These are phyloP conservation scores for Mycena vitilis DNA, from an alignment of 768 basidiomycete genomes.

Conservation along the genomic window DNA sequence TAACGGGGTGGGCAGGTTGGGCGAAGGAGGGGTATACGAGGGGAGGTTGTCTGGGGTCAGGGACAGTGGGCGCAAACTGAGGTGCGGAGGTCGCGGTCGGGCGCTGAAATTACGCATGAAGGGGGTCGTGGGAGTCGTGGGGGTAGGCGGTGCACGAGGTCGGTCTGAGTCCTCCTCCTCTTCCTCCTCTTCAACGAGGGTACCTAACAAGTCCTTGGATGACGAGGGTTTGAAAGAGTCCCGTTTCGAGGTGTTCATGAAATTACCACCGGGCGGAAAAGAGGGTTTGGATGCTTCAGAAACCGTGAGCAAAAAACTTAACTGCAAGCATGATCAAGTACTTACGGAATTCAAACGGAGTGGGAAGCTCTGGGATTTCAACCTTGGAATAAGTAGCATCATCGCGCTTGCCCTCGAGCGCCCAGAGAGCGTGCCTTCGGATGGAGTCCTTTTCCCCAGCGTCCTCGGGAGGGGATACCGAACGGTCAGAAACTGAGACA, in stretches of 20 bases:
- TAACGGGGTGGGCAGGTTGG: slow-evolving; percentile 64
- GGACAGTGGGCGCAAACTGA: slow-evolving; percentile 82
- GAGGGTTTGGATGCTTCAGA: slow-evolving; percentile 70
- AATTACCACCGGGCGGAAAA: slow-evolving; percentile 58
- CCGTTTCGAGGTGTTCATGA: slow-evolving; percentile 59
- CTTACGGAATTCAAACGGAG: slow-evolving; percentile 78
- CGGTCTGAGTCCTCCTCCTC: slow-evolving; percentile 78
- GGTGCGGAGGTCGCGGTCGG: slow-evolving; percentile 74
- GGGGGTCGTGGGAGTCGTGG: slow-evolving; percentile 46
- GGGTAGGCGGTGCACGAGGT: slow-evolving; percentile 43
- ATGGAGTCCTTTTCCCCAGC: slow-evolving; percentile 82
- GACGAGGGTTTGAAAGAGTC: slow-evolving; percentile 85
- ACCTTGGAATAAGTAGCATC: slow-evolving; percentile 77
- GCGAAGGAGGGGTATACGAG: slow-evolving; percentile 38
- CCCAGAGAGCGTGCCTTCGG: slow-evolving; percentile 84
- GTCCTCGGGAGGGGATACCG: slow-evolving; percentile 70
- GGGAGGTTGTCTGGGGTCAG: slow-evolving; percentile 67
- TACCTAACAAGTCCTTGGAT: slow-evolving; percentile 81
- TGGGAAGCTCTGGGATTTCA: slow-evolving; percentile 83
- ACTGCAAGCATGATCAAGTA: slow-evolving; percentile 10
- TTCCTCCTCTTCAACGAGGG: slow-evolving; percentile 87
- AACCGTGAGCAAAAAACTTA: slow-evolving; percentile 19
- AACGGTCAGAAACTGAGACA: slow-evolving; percentile 75
- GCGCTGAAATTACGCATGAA: slow-evolving; percentile 51
- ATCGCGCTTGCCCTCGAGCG: slow-evolving; percentile 87